Evolutionary conservation across 805 yeast species (phyloP).

Genomic region (Clavispora phyllophila): DNA sequence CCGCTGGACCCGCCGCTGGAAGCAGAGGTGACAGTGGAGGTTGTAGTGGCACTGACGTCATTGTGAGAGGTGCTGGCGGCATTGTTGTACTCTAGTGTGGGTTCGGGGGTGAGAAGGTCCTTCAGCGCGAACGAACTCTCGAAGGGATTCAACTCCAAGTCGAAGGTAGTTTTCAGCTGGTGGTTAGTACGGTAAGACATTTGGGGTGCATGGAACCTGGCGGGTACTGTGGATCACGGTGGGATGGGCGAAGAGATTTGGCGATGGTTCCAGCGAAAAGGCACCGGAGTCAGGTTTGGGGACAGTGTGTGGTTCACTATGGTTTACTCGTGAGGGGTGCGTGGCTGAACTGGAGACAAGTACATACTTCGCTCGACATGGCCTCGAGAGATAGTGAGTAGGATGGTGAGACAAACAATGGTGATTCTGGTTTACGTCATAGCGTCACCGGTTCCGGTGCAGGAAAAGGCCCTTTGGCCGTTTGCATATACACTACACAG

Average conservation of each 20-base stretch:
- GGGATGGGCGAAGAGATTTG: no score
- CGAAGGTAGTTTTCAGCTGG: conserved; percentile 48
- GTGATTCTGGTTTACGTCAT: background rate
- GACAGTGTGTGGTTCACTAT: no score
- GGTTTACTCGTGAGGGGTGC: no score
- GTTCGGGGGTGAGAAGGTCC: conserved; percentile 19
- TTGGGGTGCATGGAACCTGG: background rate
- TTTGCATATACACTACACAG: no score
- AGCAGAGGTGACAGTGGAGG: background rate
- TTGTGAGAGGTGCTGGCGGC: background rate
- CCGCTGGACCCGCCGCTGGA: background rate
- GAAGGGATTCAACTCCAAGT: conserved; percentile 90
- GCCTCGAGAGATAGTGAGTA: background rate
- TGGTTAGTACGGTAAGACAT: background rate
- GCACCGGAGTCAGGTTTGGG: no score
- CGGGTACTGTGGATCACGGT: background rate
- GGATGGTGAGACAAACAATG: background rate
- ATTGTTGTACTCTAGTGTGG: background rate
- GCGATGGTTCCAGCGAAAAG: no score
- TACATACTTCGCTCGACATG: conserved; percentile 22
- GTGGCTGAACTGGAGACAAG: no score
- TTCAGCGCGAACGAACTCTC: conserved; percentile 88
- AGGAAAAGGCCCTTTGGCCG: background rate
- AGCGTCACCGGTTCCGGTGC: background rate
- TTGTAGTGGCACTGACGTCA: background rate